phyloP scores from a whole-genome alignment of 805 yeast genomes.

The Yarrowia hollandica region DNA sequence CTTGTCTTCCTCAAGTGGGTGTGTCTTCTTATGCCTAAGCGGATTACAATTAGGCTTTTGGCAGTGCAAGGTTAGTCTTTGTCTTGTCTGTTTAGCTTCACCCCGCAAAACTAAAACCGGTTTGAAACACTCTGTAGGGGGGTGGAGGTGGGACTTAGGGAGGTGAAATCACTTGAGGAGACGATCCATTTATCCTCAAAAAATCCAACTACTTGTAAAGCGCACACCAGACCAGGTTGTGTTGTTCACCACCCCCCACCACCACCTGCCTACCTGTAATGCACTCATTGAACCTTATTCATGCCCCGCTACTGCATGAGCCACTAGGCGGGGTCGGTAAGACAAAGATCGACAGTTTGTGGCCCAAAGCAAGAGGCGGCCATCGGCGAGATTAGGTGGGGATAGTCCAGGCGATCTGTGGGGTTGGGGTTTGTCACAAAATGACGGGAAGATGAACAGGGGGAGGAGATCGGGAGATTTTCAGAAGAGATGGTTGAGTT shows the following conservation, averaged over 20 bases:
- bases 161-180: too few species aligned
- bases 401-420: slow-evolving; percentile 2
- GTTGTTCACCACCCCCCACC: not conserved
- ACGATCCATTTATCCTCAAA: too few species aligned
- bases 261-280: not conserved
- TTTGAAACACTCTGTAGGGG: too few species aligned
- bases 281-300: not conserved
- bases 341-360: not conserved
- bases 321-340: not conserved
- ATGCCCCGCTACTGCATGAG: slow-evolving; percentile 10
- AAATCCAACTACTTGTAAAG: too few species aligned
- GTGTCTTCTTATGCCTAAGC: slow-evolving; percentile 5
- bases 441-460: not conserved
- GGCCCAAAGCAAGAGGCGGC: slow-evolving; percentile 1
- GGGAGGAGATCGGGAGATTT: too few species aligned
- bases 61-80: not conserved
- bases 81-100: not conserved
- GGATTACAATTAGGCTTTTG: not conserved
- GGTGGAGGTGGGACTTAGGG: too few species aligned
- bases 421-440: not conserved
- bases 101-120: slow-evolving; percentile 4
- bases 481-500: too few species aligned
- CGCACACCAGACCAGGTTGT: too few species aligned
- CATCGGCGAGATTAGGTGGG: slow-evolving; percentile 1
- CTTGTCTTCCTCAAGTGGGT: not conserved